Base-by-base conservation (phyloP, 1,284 basidiomycete species). In the Rhodotorula sp. region DNA sequence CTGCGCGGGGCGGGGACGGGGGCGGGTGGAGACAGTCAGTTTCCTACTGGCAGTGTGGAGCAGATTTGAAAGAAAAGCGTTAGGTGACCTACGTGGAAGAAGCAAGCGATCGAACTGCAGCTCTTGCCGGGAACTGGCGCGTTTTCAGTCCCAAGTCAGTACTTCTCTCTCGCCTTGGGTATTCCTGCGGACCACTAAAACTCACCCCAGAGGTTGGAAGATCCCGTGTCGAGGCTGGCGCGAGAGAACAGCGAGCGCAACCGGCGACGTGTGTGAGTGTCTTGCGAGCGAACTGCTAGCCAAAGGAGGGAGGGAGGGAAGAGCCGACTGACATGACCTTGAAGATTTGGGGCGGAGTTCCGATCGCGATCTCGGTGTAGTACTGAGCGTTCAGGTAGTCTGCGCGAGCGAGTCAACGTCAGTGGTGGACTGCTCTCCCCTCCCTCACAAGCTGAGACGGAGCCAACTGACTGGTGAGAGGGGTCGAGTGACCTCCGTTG, bases 341-440 rank as follows among this genome's bases (percentile, higher is more conserved):
- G 85, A 92, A 92, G 83, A 81, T 84, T 83, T 96, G 93, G 63
- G 91, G 85, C 20, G 93, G 93, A 4, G 85, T 86, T 21, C 93
- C 96, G 67, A 99, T 82, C 16, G 84, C 83, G 76, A 99, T 96
- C 77, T 95, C 91, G 51, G 93, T 87, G 81, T 88, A 99, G 85
- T 99, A 98, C 58, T 99, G 96, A 43, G 96, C 95, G 81, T 98
- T 98, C 88, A 97, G 89, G 84, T 93, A 99, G 86, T 99, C 95
- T 88, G 60, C 2, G 29, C 18, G 39, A 43, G 8, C 15, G 56
- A 52, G 23, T 65, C 34, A 15, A 29, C 16, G 57, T 62, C 52
- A 62, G 60, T 23, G 26, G 34, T 34, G 34, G 34, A 34, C 8
- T 34, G 34, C 34, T 29, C 29, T 29, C 29, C 29, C 29, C 29